These are phyloP conservation scores for Heliamphora exappendiculata DNA, from an alignment of 148 eudicot species.

Conservation along the genomic window DNA sequence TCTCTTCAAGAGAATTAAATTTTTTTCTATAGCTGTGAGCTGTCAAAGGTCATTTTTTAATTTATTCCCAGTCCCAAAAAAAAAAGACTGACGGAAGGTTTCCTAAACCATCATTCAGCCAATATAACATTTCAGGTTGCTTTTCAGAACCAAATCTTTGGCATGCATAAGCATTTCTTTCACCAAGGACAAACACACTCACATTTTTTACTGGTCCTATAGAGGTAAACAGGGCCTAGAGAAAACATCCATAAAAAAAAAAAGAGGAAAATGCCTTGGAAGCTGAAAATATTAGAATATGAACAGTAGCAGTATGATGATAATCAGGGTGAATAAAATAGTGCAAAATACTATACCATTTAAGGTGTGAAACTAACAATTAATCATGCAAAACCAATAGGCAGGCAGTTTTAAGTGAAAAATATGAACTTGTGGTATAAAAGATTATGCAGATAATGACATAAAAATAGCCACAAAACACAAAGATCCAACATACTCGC, in stretches of 20 bases:
- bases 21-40: too few relatives aligned
- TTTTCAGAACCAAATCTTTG: too few relatives aligned
- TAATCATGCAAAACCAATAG: neutral
- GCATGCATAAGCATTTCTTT: too few relatives aligned
- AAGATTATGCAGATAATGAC: neutral
- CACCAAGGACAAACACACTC: too few relatives aligned
- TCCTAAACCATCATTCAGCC: too few relatives aligned
- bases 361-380: neutral
- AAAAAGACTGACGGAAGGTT: too few relatives aligned
- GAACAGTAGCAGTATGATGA: neutral
- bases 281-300: neutral
- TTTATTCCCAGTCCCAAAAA: too few relatives aligned
- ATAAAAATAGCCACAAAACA: neutral
- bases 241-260: neutral
- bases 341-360: neutral
- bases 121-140: too few relatives aligned
- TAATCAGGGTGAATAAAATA: neutral
- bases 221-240: neutral
- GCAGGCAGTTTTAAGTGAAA: neutral
- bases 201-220: neutral
- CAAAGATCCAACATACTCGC: constrained; percentile 48
- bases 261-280: neutral
- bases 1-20: too few relatives aligned
- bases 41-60: too few relatives aligned
- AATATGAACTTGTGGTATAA: neutral